A percentile compares a stretch with the other conserved stretches of the same genome.
Conservation (phyloP, 2,329 filamentous ascomycete species). For the Aureobasidium sp. region DNA sequence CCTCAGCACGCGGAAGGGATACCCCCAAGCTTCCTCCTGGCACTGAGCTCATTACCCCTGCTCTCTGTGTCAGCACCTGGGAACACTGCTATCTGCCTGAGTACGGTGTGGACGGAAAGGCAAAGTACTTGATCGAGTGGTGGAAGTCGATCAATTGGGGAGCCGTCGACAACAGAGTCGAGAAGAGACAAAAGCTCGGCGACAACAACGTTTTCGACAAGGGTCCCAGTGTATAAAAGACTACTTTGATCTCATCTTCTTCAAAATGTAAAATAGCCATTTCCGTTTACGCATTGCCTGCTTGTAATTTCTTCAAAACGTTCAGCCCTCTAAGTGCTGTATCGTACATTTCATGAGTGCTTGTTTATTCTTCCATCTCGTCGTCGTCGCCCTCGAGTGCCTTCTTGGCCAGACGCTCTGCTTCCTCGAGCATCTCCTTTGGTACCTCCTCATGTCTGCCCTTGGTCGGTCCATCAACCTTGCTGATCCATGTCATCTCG, state of each 20-base stretch:
- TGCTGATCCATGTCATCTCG: constrained; percentile 98
- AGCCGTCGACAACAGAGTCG: constrained; percentile 43
- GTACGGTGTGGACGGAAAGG: constrained; percentile 71
- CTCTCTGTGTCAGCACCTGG: constrained; percentile 94
- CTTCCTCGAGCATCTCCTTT: constrained; percentile 82
- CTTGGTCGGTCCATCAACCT: constrained; percentile 76
- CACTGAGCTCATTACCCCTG: constrained; percentile 61
- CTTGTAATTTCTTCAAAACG: background rate
- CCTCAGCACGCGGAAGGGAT: constrained; percentile 24
- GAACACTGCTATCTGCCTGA: constrained; percentile 87
- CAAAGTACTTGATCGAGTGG: constrained; percentile 68
- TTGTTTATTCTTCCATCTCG: constrained; percentile 75
- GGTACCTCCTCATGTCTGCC: constrained; percentile 91
- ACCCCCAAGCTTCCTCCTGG: constrained; percentile 51
- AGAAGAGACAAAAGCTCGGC: background rate
- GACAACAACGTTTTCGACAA: background rate
- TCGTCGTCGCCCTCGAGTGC: constrained; percentile 80
- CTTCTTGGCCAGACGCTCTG: constrained; percentile 86
- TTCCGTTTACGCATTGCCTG: constrained; percentile 1
- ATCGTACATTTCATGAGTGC: constrained; percentile 17
- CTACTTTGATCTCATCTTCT: background rate
- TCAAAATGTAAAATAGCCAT: constrained; percentile 15
- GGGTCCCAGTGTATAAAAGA: background rate
- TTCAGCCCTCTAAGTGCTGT: background rate
- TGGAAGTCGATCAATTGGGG: constrained; percentile 87